These are phyloP conservation scores for Aulographum hederae DNA, from an alignment of 2,329 filamentous ascomycete genomes.

Conservation along the genomic window DNA sequence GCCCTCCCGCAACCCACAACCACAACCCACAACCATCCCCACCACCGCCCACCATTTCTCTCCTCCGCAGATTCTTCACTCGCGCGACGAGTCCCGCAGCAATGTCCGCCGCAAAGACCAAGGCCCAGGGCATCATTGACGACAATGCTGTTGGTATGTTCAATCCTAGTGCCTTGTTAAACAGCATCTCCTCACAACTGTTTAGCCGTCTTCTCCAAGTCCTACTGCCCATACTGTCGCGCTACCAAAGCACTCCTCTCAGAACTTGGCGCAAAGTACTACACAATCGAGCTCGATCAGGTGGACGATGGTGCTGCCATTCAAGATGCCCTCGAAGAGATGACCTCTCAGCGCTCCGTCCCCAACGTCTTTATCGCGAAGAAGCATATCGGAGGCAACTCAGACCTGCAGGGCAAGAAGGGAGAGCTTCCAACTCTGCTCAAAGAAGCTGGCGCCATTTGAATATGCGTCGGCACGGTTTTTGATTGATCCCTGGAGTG, in stretches of 20 bases:
- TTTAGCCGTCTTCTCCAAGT: slow-evolving; percentile 86
- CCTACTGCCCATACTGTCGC: slow-evolving; percentile 85
- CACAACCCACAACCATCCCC: too few species aligned
- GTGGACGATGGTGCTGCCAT: slow-evolving; percentile 67
- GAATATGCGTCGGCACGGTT: too few species aligned
- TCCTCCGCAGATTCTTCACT: slow-evolving; percentile 57
- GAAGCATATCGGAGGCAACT: slow-evolving; percentile 94
- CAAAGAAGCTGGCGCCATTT: slow-evolving; percentile 45
- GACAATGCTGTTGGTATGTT: slow-evolving; percentile 66
- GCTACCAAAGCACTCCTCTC: slow-evolving; percentile 59
- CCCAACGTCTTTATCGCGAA: slow-evolving; percentile 88
- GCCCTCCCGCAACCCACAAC: too few species aligned
- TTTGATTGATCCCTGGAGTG: too few species aligned
- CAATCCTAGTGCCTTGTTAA: background rate
- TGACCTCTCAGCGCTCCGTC: slow-evolving; percentile 73
- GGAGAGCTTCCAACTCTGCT: slow-evolving; percentile 44
- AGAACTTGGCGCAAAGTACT: slow-evolving; percentile 52
- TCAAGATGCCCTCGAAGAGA: slow-evolving; percentile 63
- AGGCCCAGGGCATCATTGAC: slow-evolving; percentile 74
- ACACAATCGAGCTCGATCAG: slow-evolving; percentile 67
- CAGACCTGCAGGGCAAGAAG: slow-evolving; percentile 56
- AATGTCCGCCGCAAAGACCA: slow-evolving; percentile 70
- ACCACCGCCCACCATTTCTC: too few species aligned
- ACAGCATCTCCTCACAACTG: background rate
- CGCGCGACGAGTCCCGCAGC: slow-evolving; percentile 37